These are phyloP conservation scores for Mycena leptocephala DNA, from an alignment of 768 basidiomycete species.

Conservation along the genomic window DNA sequence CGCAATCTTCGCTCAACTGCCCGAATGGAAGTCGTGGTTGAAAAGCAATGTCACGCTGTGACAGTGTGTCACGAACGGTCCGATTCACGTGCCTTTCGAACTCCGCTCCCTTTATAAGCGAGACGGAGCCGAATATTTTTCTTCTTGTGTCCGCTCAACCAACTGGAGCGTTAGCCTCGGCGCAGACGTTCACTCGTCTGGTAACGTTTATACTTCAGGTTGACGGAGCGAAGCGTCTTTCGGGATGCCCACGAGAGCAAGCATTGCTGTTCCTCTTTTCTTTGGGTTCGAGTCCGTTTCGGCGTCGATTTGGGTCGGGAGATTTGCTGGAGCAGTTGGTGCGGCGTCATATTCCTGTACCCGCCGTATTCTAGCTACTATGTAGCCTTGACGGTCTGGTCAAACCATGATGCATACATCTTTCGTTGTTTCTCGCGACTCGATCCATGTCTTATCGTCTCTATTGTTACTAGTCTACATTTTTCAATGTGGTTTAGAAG, in stretches of 20 bases:
- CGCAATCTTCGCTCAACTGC: background rate
- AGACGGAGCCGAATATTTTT: slow-evolving; percentile 31
- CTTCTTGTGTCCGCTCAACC: slow-evolving; percentile 80
- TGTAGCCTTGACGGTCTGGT: slow-evolving; percentile 88
- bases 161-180: slow-evolving; percentile 73
- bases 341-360: slow-evolving; percentile 89
- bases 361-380: slow-evolving; percentile 84
- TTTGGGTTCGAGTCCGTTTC: slow-evolving; percentile 64
- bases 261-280: slow-evolving; percentile 47
- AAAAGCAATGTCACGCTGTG: background rate
- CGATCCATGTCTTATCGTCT: too few species aligned
- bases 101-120: slow-evolving; percentile 50
- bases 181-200: slow-evolving; percentile 69
- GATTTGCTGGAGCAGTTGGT: slow-evolving; percentile 43
- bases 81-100: slow-evolving; percentile 37
- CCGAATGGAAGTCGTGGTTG: background rate
- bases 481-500: too few species aligned
- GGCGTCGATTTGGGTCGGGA: slow-evolving; percentile 70
- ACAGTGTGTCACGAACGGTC: background rate
- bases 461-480: too few species aligned
- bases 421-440: too few species aligned
- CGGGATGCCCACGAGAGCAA: slow-evolving; percentile 68
- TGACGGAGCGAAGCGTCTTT: slow-evolving; percentile 83
- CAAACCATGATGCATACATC: slow-evolving; percentile 87
- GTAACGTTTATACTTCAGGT: slow-evolving; percentile 80